Base-by-base conservation (phyloP, 73 alveolate species). In the Uronychia setigera region DNA sequence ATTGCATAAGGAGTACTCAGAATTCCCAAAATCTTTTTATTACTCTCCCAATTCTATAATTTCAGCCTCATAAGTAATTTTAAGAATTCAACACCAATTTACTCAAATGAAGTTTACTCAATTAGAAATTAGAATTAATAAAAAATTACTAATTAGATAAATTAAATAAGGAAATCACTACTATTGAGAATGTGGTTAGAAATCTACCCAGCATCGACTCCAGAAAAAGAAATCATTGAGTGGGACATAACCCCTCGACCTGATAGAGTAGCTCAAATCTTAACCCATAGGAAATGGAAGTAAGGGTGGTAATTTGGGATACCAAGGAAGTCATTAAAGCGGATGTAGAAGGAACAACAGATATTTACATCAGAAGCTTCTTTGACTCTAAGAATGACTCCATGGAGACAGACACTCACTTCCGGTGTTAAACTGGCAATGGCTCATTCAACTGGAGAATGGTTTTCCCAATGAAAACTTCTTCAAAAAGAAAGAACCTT, bases 341-440 rank as follows among this genome's bases (percentile, higher is more conserved):
- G 83, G 99, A 97, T 86, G 78, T 80, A 27, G 99, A 95, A 92
- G 99, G 97, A 31, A 95, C 98, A 34, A 92, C 98, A 57, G 99
- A 97, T 87, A 79, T 95, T 11, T 97, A 94, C 89, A 89, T 95
- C 32, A 88, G 96, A 83, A 97, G 98, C 1, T 95, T 82, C 92
- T 82, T 97, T 19, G 98, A 97, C 76, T 60, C 91, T 0, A 78
- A 93, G 60, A 58, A 86, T 14, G 85, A 88, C 26, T 90, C 96
- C 28, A 96, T 96, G 87, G 97, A 95, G 80, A 96, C 99, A 28
- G 99, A 97, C 86, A 94, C 97, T 29, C 99, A 97, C 86, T 97
- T 83, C 89, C 87, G 99, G 59, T 95, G 98, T 60, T 81, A 80
- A 60, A 87, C 93, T 59, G 99, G 99, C 31, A 78, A 67, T 31